Evolutionary conservation across 306 rosid species (phyloP).

Genomic region (Quercus glauca): DNA sequence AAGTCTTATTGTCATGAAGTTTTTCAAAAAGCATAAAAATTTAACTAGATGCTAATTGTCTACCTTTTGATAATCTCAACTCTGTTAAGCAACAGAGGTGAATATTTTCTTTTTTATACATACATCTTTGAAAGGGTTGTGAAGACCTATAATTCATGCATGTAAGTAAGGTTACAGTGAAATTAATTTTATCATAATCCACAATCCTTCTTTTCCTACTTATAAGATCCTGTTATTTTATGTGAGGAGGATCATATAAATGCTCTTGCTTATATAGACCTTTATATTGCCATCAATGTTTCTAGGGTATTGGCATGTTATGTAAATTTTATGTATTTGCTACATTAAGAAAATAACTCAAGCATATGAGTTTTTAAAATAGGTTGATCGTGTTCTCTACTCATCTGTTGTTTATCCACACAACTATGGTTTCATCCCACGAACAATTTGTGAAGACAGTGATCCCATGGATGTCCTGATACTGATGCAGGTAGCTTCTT

Average conservation of each 20-base stretch:
- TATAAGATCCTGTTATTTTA: neutral
- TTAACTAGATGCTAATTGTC: neutral
- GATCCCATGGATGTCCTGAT: conserved; percentile 95
- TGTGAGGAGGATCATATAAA: neutral
- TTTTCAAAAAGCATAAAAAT: neutral
- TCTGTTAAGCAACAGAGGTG: neutral
- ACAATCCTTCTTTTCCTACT: neutral
- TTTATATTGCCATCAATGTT: neutral
- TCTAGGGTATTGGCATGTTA: neutral
- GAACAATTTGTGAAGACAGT: conserved; percentile 94
- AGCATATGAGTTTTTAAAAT: conserved; percentile 22
- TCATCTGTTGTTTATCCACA: conserved; percentile 98
- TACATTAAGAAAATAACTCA: conserved; percentile 22
- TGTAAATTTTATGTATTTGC: conserved; percentile 10
- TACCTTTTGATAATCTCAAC: neutral
- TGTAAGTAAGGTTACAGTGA: neutral
- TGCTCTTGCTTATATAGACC: neutral
- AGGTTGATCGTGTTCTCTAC: conserved; percentile 97
- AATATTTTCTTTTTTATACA: neutral
- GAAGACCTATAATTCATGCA: neutral
- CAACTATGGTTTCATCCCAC: conserved; percentile 95
- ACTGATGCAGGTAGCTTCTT: conserved; percentile 83
- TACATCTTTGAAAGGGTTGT: neutral
- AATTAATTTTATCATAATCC: neutral
- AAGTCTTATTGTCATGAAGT: neutral